Conservation (phyloP, 2,329 filamentous ascomycete genomes). For the Scolecobasidium constrictum region DNA sequence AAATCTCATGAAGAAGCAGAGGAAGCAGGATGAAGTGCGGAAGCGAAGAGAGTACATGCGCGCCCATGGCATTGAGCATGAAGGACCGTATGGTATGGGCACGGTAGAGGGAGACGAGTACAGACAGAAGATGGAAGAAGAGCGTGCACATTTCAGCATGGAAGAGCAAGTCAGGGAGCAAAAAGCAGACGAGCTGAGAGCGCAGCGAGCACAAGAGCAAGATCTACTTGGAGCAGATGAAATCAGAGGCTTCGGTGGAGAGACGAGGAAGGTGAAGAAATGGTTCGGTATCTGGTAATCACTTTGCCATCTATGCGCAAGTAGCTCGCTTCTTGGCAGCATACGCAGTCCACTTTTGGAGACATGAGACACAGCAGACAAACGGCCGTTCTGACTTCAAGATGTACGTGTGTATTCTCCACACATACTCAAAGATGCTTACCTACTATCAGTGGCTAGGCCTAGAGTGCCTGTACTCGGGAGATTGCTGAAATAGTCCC, state of each 20-base stretch:
- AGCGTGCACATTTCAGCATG: constrained; percentile 11
- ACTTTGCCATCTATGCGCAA: too few relatives aligned
- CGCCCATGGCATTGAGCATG: constrained; percentile 68
- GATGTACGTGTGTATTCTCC: too few relatives aligned
- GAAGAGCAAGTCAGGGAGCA: not conserved
- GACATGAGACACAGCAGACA: too few relatives aligned
- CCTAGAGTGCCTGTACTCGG: too few relatives aligned
- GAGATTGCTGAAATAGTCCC: too few relatives aligned
- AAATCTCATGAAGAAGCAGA: constrained; percentile 60
- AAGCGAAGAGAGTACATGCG: constrained; percentile 80
- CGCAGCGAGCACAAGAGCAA: not conserved
- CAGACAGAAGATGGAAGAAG: constrained; percentile 14
- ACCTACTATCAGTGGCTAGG: too few relatives aligned
- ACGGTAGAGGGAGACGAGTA: constrained; percentile 25
- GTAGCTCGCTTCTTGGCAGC: too few relatives aligned
- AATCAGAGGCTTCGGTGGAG: not conserved
- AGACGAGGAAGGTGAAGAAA: constrained; percentile 5
- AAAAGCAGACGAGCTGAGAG: not conserved
- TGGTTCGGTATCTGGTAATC: constrained; percentile 9
- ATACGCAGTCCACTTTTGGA: too few relatives aligned
- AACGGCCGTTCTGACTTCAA: too few relatives aligned
- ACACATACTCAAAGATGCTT: too few relatives aligned
- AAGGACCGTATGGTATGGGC: constrained; percentile 38
- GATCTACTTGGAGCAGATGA: not conserved
- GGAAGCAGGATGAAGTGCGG: constrained; percentile 71